Conservation (phyloP, 805 yeast genomes). For the Spathaspora arborariae region DNA sequence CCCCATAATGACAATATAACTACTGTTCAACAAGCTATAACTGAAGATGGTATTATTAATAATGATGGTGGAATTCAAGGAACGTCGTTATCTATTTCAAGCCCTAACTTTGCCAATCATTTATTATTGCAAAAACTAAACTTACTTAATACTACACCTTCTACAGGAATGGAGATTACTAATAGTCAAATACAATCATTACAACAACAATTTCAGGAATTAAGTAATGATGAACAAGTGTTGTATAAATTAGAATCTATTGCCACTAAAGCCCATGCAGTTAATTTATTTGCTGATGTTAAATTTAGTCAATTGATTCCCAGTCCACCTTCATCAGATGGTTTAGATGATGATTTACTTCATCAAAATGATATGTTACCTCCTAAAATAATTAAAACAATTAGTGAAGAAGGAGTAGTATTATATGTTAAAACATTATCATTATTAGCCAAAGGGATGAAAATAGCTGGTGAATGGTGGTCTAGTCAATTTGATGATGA, state of each 20-base stretch:
- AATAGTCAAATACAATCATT: not conserved
- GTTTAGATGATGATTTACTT: slow-evolving; percentile 31
- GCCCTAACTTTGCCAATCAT: slow-evolving; percentile 33
- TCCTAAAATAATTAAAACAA: slow-evolving; percentile 49
- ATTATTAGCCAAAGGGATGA: slow-evolving; percentile 81
- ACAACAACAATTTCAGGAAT: slow-evolving; percentile 1
- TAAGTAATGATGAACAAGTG: slow-evolving; percentile 28
- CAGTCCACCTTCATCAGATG: slow-evolving; percentile 52
- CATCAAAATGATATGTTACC: slow-evolving; percentile 48
- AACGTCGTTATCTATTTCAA: slow-evolving; percentile 16
- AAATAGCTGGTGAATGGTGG: slow-evolving; percentile 90
- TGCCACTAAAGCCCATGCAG: slow-evolving; percentile 89
- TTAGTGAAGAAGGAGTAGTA: slow-evolving; percentile 84
- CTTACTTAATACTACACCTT: slow-evolving; percentile 21
- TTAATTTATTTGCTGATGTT: slow-evolving; percentile 84
- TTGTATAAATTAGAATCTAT: slow-evolving; percentile 58
- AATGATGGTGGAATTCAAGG: slow-evolving; percentile 1
- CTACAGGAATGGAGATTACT: slow-evolving; percentile 3
- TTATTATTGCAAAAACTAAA: slow-evolving; percentile 31
- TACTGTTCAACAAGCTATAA: slow-evolving; percentile 1
- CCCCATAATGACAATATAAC: not conserved
- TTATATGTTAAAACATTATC: slow-evolving; percentile 82
- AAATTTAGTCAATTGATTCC: slow-evolving; percentile 85
- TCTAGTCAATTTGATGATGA: slow-evolving; percentile 35
- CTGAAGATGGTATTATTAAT: slow-evolving; percentile 2